Evolutionary conservation across 148 eudicot species (phyloP).

Genomic region (Heliamphora exappendiculata): DNA sequence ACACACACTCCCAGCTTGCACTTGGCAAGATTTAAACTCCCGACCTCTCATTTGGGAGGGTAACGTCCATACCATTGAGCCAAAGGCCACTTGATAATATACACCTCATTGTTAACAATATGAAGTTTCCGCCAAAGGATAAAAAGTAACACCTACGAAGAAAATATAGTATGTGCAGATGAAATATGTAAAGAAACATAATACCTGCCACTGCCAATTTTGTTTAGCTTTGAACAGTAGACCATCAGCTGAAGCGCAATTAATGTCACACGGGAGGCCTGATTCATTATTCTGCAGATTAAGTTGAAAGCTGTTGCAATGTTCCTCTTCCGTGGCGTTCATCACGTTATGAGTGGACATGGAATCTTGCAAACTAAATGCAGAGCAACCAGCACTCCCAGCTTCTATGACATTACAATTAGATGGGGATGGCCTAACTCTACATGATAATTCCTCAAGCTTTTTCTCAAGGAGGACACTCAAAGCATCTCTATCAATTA

Average conservation of each 20-base stretch:
- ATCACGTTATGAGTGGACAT: conserved; percentile 19
- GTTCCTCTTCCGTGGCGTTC: conserved; percentile 15
- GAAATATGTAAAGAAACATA: not conserved
- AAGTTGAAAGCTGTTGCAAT: conserved; percentile 19
- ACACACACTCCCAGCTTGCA: too few species aligned
- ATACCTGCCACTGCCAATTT: conserved; percentile 32
- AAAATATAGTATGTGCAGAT: conserved; percentile 6
- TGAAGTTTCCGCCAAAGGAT: not conserved
- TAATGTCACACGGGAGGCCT: conserved; percentile 26
- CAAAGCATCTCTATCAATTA: conserved; percentile 63
- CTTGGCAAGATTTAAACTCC: too few species aligned
- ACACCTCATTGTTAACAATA: not conserved
- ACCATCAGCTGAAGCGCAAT: conserved; percentile 25
- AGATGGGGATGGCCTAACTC: conserved; percentile 47
- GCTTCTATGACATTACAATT: conserved; percentile 26
- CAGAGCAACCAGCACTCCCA: conserved; percentile 27
- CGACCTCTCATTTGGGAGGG: too few species aligned
- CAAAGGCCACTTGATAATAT: not conserved
- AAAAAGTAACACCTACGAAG: not conserved
- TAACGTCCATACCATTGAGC: too few species aligned
- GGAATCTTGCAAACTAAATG: conserved; percentile 28
- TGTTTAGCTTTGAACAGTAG: conserved; percentile 17
- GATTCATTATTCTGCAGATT: conserved; percentile 30
- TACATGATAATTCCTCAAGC: conserved; percentile 75
- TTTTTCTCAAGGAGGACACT: conserved; percentile 85